phyloP scores from a whole-genome alignment of 2,329 filamentous ascomycete species.

The Paracorniculantispora psalliotae region DNA sequence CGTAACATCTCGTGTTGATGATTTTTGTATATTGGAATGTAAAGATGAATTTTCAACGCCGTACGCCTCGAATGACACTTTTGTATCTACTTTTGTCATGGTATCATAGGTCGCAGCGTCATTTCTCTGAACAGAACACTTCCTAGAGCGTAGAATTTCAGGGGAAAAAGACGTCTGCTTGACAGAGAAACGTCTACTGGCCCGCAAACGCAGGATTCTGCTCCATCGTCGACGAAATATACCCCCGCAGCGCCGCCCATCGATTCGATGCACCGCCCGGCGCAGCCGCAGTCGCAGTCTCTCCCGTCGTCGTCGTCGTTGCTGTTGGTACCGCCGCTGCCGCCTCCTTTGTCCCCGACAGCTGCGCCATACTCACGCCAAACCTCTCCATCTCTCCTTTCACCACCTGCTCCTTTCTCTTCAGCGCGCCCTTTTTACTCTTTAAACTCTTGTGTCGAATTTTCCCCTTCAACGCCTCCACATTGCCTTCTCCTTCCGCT shows the following conservation, averaged over 20 bases:
- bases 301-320: slow-evolving; percentile 8
- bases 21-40: too few relatives aligned
- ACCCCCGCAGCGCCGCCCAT: slow-evolving; percentile 77
- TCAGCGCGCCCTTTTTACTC: slow-evolving; percentile 72
- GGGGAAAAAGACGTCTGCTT: neutral
- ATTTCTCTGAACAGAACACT: too few relatives aligned
- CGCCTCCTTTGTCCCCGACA: slow-evolving; percentile 43
- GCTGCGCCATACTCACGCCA: slow-evolving; percentile 71
- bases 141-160: too few relatives aligned
- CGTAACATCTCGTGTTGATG: too few relatives aligned
- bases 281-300: slow-evolving; percentile 9
- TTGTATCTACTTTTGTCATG: neutral
- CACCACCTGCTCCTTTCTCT: slow-evolving; percentile 76
- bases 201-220: slow-evolving; percentile 70
- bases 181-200: neutral
- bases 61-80: too few relatives aligned
- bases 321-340: neutral
- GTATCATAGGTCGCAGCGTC: neutral
- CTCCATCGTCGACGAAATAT: slow-evolving; percentile 85
- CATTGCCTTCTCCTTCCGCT: slow-evolving; percentile 40
- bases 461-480: slow-evolving; percentile 47
- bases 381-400: slow-evolving; percentile 79
- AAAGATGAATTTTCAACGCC: too few relatives aligned
- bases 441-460: slow-evolving; percentile 70
- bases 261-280: slow-evolving; percentile 45